Evolutionary conservation across 108 stramenopile species (phyloP), one percentile per base, ranked within the genome.

Genomic region (Chaetoceros tenuissimus): DNA sequence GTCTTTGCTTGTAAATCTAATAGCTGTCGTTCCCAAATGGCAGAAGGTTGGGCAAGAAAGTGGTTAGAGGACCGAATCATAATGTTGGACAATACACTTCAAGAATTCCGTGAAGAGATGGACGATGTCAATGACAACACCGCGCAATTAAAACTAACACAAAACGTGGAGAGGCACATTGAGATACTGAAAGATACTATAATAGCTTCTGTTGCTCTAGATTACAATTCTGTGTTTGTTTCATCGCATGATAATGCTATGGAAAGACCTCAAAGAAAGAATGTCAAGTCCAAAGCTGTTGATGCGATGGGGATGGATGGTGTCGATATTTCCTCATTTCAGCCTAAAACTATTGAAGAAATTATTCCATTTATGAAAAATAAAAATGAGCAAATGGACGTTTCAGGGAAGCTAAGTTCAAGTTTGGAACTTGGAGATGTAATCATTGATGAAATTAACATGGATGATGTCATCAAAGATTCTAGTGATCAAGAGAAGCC

Each of bases 21-120:
- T 29, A 21, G 28, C 17, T 54, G 53, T 31, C 53, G 53, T 5
- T 21, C 19, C 17, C 53, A 54, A 22, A 54, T 54, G 53, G 53
- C 53, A 3, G 53, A 54, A 31, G 53, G 53, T 54, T 54, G 53
- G 53, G 53, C 53, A 18, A 22, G 29, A 28, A 29, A 54, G 3
- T 54, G 53, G 53, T 26, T 54, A 26, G 5, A 20, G 5, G 19
- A 28, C 18, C 53, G 8, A 31, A 28, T 18, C 18, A 16, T 19
- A 26, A 29, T 3, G 24, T 17, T 54, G 16, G 28, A 25, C 21
- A 18, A 16, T 5, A 26, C 21, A 13, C 25, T 54, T 13, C 3
- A 3, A 5, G 29, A 30, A 3, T 3, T 3, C 24, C 8, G 53
- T 17, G 53, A n/a, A 13, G 13, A 31, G 27, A 26, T 13, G 17